Base-by-base conservation (phyloP, 345 rosid genomes). In the Brassica rapa region DNA sequence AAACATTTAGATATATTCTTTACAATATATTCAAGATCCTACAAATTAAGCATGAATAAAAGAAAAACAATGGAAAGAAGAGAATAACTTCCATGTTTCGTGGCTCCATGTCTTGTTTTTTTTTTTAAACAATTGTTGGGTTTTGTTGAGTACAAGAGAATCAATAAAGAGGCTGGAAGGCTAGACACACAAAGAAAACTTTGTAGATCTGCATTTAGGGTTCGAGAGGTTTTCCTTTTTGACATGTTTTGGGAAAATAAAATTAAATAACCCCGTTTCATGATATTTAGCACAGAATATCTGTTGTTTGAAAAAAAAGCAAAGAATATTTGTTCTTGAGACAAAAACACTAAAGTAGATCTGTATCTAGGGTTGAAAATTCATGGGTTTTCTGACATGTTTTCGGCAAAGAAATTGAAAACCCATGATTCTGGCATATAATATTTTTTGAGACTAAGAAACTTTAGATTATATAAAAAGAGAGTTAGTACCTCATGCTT, bases 401-500 rank as follows among this genome's bases (percentile, higher is more conserved):
- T 83, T 85, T 82, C 76, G 75, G 82, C 74, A 84, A 89, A 84
- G 46, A 62, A 66, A 79, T 27, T 7, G 46, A 68, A 27, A 27
- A 27, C 30, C 30, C 30, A 27, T 27, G 30, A 27, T 27, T 27
- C 30, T 67, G 39, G 62, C 57, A n/a, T 27, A 71, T 70, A 66
- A 79, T 79, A 24, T 49, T 30, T 66, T 9, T 10, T 73, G 12
- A 21, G 55, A 69, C 29, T n/a, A 69, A 62, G 8, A 76, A 30
- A 61, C 7, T 59, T 15, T 11, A 76, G 66, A 59, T 11, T 14
- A 64, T 8, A 29, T 25, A 11, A 25, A 32, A 1, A 68, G 51
- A 24, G 46, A 76, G 19, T 57, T n/a, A 43, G 59, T 61, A 95
- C 99, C 98, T 95, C 98, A 86, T 93, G 99, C 80, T 91, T 93